Conservation (phyloP, 2,329 filamentous ascomycete species). For the Hymenoscyphus repandus region DNA sequence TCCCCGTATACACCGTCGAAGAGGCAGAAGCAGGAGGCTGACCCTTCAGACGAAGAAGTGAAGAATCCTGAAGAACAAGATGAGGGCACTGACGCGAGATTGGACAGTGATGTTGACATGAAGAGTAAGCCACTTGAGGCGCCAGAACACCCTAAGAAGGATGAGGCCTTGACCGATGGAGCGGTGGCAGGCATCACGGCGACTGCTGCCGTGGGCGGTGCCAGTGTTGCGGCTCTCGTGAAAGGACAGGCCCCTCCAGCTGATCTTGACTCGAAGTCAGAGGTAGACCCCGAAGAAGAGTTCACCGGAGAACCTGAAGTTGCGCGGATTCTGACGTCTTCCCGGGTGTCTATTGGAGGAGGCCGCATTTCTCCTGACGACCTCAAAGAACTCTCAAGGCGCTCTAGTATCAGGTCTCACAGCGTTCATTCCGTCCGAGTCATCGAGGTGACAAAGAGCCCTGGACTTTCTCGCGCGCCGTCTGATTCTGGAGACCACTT, state of each 20-base stretch:
- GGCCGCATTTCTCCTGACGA: conserved; percentile 23
- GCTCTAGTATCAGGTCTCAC: conserved; percentile 24
- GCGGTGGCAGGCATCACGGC: conserved; percentile 16
- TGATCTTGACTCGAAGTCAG: conserved; percentile 15
- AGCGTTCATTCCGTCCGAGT: conserved; percentile 30
- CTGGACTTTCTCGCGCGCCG: conserved; percentile 17
- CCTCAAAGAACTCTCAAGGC: conserved; percentile 16
- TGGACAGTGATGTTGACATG: conserved; percentile 1
- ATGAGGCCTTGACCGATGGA: conserved; percentile 10
- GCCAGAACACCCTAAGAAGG: neutral
- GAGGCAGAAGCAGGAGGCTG: conserved; percentile 9
- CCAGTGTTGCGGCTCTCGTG: conserved; percentile 17
- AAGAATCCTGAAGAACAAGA: neutral
- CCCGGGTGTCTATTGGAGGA: conserved; percentile 29
- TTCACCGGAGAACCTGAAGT: conserved; percentile 24
- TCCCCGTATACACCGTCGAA: conserved; percentile 19
- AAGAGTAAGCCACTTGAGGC: neutral
- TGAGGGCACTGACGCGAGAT: neutral
- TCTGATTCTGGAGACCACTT: conserved; percentile 21
- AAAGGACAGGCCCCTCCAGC: conserved; percentile 21
- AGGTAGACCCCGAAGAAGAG: conserved; percentile 23
- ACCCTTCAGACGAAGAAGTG: conserved; percentile 1
- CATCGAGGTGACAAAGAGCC: conserved; percentile 29
- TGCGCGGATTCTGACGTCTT: conserved; percentile 32
- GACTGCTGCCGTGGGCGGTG: conserved; percentile 19